Percentiles rank a stretch among this genome's conserved stretches.
phyloP scores from a whole-genome alignment of 1,284 basidiomycete genomes.

The Pseudozyma thailandica region DNA sequence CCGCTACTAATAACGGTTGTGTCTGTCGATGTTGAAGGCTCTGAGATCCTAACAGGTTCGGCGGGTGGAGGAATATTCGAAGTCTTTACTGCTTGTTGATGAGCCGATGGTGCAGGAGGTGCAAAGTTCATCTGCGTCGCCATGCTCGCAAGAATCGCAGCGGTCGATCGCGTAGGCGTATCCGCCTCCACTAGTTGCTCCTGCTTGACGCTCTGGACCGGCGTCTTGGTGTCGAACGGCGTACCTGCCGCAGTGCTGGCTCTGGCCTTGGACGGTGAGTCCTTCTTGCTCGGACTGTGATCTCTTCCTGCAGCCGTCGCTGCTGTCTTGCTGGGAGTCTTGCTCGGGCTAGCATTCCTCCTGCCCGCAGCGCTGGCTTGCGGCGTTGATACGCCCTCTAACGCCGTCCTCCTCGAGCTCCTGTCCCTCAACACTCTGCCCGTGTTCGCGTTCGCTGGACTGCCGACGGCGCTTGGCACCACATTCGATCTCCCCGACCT shows the following conservation, averaged over 20 bases:
- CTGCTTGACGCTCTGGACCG: neutral
- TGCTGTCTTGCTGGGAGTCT: slow-evolving; percentile 15
- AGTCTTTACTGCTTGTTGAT: neutral
- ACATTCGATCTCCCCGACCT: slow-evolving; percentile 3
- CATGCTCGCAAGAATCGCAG: neutral
- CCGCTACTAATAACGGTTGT: neutral
- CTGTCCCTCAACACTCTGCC: slow-evolving; percentile 31
- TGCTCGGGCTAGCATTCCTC: slow-evolving; percentile 17
- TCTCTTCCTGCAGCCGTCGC: slow-evolving; percentile 6
- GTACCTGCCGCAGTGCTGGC: neutral
- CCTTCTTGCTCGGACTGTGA: slow-evolving; percentile 19
- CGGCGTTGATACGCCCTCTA: neutral
- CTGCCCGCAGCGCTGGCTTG: slow-evolving; percentile 5
- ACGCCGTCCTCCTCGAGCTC: neutral
- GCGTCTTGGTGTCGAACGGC: slow-evolving; percentile 2
- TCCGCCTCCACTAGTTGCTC: slow-evolving; percentile 16
- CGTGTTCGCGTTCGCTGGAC: slow-evolving; percentile 6
- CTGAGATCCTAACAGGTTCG: neutral
- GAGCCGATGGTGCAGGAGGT: neutral
- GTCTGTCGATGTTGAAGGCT: neutral
- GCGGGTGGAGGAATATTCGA: neutral
- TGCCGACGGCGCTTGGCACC: slow-evolving; percentile 4
- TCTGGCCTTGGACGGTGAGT: slow-evolving; percentile 17
- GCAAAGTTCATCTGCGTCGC: neutral
- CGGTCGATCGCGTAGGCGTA: slow-evolving; percentile 10